Conservation (phyloP, 192 early-diverging fungal species). For the Geosiphon pyriformis region DNA sequence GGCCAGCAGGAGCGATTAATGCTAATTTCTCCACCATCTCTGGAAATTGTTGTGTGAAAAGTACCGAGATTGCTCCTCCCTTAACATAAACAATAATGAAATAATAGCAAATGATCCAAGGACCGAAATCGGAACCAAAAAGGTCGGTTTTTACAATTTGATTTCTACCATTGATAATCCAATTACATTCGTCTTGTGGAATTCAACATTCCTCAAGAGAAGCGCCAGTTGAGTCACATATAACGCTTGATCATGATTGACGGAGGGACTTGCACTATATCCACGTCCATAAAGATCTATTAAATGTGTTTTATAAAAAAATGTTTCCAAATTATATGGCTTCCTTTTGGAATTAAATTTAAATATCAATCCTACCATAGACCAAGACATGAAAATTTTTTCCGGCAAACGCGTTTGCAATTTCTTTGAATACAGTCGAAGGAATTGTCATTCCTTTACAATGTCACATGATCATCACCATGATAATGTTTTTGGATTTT, state of each 20-base stretch:
- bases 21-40: slow-evolving; percentile 29
- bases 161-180: slow-evolving; percentile 29
- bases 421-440: not conserved
- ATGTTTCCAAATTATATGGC: too few relatives aligned
- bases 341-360: too few relatives aligned
- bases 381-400: not conserved
- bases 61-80: slow-evolving; percentile 32
- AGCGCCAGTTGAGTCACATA: slow-evolving; percentile 31
- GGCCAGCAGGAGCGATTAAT: slow-evolving; percentile 32
- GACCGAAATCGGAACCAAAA: too few relatives aligned
- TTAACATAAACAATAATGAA: slow-evolving; percentile 9
- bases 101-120: not conserved
- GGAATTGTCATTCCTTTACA: not conserved
- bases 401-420: not conserved
- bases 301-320: too few relatives aligned
- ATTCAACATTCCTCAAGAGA: slow-evolving; percentile 30
- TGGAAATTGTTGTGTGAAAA: slow-evolving; percentile 27
- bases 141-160: not conserved
- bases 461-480: too few relatives aligned
- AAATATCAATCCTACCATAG: not conserved
- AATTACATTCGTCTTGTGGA: slow-evolving; percentile 30
- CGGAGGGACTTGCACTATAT: not conserved
- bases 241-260: slow-evolving; percentile 23
- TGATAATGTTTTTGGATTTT: too few relatives aligned
- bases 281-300: not conserved